Conservation (phyloP, 257 asterid species). For the Pogostemon cablin region DNA sequence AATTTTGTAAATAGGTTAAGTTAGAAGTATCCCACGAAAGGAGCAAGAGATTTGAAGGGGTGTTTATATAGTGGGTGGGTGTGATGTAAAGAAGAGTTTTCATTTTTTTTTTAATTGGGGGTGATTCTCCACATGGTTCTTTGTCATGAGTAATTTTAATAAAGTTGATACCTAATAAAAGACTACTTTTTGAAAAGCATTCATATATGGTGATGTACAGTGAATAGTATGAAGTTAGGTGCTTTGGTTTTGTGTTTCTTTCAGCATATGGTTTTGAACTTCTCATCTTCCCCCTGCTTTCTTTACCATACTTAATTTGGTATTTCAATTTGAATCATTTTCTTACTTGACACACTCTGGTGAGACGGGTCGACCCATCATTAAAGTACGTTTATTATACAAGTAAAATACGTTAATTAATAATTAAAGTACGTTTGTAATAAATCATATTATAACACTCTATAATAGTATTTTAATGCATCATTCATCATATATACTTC, state of each 20-base stretch:
- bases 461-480: too few relatives aligned
- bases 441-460: too few relatives aligned
- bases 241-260: slow-evolving; percentile 34
- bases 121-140: slow-evolving; percentile 37
- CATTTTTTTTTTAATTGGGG: background rate
- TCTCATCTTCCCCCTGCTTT: background rate
- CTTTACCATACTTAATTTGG: background rate
- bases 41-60: slow-evolving; percentile 22
- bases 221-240: slow-evolving; percentile 25
- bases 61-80: slow-evolving; percentile 23
- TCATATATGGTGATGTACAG: slow-evolving; percentile 23
- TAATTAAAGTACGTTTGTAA: too few relatives aligned
- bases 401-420: too few relatives aligned
- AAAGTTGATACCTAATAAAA: slow-evolving; percentile 39
- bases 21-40: slow-evolving; percentile 21
- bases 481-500: too few relatives aligned
- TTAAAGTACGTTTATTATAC: too few relatives aligned
- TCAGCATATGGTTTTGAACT: slow-evolving; percentile 34
- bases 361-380: too few relatives aligned
- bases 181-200: slow-evolving; percentile 34
- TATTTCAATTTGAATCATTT: background rate
- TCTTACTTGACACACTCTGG: too few relatives aligned
- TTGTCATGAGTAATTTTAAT: slow-evolving; percentile 27
- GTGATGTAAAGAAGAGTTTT: slow-evolving; percentile 4
- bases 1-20: background rate